Percentiles rank a stretch among this genome's conserved stretches.
Conservation (phyloP, 176 grass and related monocot species). For the Oryza rufipogon region DNA sequence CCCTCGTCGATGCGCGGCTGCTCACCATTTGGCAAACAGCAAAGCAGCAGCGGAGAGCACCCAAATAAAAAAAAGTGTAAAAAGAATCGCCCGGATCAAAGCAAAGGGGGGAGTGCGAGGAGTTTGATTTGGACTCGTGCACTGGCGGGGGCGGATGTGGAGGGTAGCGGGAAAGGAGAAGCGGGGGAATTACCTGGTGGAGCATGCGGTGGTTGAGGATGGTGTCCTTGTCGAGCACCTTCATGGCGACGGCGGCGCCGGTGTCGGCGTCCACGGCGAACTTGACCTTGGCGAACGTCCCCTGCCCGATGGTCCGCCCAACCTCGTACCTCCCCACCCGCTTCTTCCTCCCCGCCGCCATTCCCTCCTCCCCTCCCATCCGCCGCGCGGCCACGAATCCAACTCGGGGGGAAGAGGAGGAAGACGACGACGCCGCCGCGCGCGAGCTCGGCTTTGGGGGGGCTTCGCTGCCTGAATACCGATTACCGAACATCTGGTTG, state of each 20-base stretch:
- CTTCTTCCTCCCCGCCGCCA: conserved; percentile 55
- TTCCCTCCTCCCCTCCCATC: not conserved
- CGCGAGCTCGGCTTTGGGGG: not conserved
- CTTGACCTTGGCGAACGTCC: conserved; percentile 96
- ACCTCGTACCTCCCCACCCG: conserved; percentile 85
- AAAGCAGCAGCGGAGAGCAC: not conserved
- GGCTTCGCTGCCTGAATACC: not conserved
- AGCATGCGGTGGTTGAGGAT: conserved; percentile 88
- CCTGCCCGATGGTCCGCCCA: conserved; percentile 88
- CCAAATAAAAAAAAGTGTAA: not conserved
- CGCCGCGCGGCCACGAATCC: not conserved
- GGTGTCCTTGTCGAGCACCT: conserved; percentile 85
- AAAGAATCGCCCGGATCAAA: not conserved
- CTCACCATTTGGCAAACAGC: not conserved
- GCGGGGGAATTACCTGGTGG: conserved; percentile 60
- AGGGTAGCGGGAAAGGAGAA: not conserved
- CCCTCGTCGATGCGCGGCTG: not conserved
- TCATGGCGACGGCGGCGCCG: conserved; percentile 71
- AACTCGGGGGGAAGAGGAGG: too few relatives aligned
- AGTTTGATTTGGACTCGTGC: conserved; percentile 1
- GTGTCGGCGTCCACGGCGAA: conserved; percentile 79
- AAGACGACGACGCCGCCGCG: too few relatives aligned
- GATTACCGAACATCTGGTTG: not conserved
- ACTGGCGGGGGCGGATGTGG: not conserved
- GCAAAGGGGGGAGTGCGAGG: not conserved